These are phyloP conservation scores for Starmerella kuoi DNA, from an alignment of 805 yeast species.

Conservation along the genomic window DNA sequence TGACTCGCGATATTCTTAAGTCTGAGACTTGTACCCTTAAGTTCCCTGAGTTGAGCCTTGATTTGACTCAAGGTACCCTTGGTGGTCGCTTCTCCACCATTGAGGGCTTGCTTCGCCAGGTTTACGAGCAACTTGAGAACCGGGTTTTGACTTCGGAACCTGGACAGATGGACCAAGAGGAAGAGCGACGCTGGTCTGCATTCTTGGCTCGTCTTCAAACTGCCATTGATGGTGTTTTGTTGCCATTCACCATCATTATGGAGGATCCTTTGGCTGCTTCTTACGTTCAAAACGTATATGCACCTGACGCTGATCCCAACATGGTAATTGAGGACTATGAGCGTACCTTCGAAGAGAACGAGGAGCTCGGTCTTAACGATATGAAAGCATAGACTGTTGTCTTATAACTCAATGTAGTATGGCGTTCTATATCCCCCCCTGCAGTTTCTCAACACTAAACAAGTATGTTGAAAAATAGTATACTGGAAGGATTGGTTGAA, in stretches of 20 bases:
- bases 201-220: conserved; percentile 64
- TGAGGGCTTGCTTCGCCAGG: conserved; percentile 86
- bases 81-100: conserved; percentile 97
- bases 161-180: conserved; percentile 75
- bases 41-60: conserved; percentile 80
- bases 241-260: conserved; percentile 69
- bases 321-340: conserved; percentile 85
- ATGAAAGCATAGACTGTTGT: conserved; percentile 28
- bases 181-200: conserved; percentile 68
- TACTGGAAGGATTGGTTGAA: too few relatives aligned
- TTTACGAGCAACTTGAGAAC: conserved; percentile 72
- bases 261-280: conserved; percentile 93
- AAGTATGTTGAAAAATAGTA: too few relatives aligned
- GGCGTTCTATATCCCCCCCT: too few relatives aligned
- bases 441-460: too few relatives aligned
- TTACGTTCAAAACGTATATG: conserved; percentile 94
- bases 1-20: conserved; percentile 86
- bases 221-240: conserved; percentile 69
- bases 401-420: too few relatives aligned
- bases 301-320: conserved; percentile 96
- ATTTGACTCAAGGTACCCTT: conserved; percentile 87
- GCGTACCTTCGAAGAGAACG: conserved; percentile 81
- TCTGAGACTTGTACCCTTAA: conserved; percentile 82
- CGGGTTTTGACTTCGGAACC: conserved; percentile 78
- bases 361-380: conserved; percentile 65